Base-by-base conservation (phyloP, 345 rosid genomes). In the Erucastrum elatum region DNA sequence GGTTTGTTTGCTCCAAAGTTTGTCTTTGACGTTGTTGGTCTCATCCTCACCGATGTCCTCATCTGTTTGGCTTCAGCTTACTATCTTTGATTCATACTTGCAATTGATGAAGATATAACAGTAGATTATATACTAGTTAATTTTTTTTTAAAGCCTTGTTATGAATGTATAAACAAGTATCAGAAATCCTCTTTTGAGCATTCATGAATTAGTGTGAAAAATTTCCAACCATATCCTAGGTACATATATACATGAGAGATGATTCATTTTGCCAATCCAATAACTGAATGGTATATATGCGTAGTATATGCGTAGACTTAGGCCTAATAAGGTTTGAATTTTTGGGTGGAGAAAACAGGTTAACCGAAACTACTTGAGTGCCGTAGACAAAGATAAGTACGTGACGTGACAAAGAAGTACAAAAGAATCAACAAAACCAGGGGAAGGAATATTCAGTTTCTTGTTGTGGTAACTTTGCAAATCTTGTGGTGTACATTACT, bases 1-100 rank as follows among this genome's bases (percentile, higher is more conserved):
- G 98, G 97, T 59, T 79, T 93, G 72, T 95, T 95, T 82, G 97
- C 97, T 66, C 99, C 97, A 0, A 91, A 95, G 82, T 93, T 93
- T 75, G 99, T 91, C 33, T 95, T 93, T 59, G 98, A 94, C 77
- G 94, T 86, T 79, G 91, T 83, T 62, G 91, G 91, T 68, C 89
- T 93, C 37, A 17, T 94, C 39, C 88, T 92, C 29, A 82, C 86
- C 0, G 98, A 92, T 62, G 17, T 82, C 62, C 83, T 92, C 55
- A 90, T 89, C 66, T 88, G 90, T 80, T 66, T 93, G 80, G 93
- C 94, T 10, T 88, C 88, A 53, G 77, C 84, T 49, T 93, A 85
- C 86, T 85, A 69, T 63, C 51, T 80, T 64, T 80, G 71, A 80
- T 69, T 35, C 21, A 53, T 68, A 66, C 63, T 41, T 72, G 67